Base-by-base conservation (phyloP, 2,329 filamentous ascomycete species). In the Geosmithia putterillii region DNA sequence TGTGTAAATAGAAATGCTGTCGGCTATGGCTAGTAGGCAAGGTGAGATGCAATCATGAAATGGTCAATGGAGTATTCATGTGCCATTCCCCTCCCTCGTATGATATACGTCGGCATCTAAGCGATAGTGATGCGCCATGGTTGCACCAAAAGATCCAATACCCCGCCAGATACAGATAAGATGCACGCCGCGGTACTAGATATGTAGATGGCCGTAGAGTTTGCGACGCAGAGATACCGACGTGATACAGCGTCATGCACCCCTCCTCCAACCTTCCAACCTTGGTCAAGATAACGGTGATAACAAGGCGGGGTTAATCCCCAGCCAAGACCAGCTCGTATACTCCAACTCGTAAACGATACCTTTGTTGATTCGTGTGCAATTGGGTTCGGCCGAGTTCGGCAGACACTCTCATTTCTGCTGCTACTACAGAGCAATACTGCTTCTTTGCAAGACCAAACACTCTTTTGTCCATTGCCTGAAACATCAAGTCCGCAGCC, bases 401-500 rank as follows among this genome's bases (percentile, higher is more conserved):
- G 28, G 28, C 28, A 32, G 10, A 6, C 28, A 10, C 28, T 32
- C 28, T 32, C 6, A 12, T 32, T 12, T 32, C 28, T 32, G 6
- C 28, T 14, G 28, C n/a, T n/a, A n/a, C n/a, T n/a, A n/a, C n/a
- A n/a, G n/a, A n/a, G n/a, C n/a, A n/a, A n/a, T n/a, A n/a, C n/a
- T n/a, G n/a, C n/a, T n/a, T n/a, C n/a, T n/a, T n/a, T n/a, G n/a
- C n/a, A n/a, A n/a, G n/a, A n/a, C n/a, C n/a, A n/a, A n/a, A n/a
- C n/a, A n/a, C n/a, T n/a, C n/a, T n/a, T 53, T 41, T n/a, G n/a
- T 34, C 28, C 28, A 34, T 34, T n/a, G 9, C 28, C 28, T 19
- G 6, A 18, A 37, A 18, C 28, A 38, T 18, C 20, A 14, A 32
- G 10, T 18, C 35, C 6, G 4, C 35, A 18, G n/a, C 35, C 35